Base-by-base conservation (phyloP, 1,139 yeast species). In the Candida dubliniensis region DNA sequence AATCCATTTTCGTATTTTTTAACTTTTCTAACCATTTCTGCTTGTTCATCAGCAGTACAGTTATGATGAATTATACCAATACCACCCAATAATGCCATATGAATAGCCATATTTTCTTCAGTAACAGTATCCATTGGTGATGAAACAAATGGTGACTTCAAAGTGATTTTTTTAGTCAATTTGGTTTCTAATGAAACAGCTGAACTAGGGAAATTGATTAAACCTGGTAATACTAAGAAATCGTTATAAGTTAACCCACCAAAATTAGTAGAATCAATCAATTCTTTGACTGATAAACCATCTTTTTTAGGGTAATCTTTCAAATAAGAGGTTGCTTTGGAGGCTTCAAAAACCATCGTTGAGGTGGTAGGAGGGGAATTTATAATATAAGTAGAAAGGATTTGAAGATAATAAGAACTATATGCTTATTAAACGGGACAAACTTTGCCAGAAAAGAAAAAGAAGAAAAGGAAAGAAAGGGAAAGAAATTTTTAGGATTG, bases 41-140 rank as follows among this genome's bases (percentile, higher is more conserved):
- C 99, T 75, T 93, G 99, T 67, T 90, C 98, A 42, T 93, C 98
- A 50, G 96, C 79, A 48, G 96, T 68, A 74, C 97, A 91, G 79
- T 93, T 93, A 77, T 93, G 98, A 71, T 93, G 99, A 59, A 93
- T 84, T 61, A 95, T 88, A 81, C 99, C 99, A 67, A 93, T 90
- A 71, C 99, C 99, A 66, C 99, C 99, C 59, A 91, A 81, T 57
- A 93, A 81, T 57, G 99, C 98, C 97, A 93, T 91, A 73, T 90
- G 84, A 59, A 95, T 93, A 55, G 99, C 99, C 99, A 93, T 93
- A 50, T 84, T 87, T 52, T 90, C 76, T 76, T 93, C 99, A 47
- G 99, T 95, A 52, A 93, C 99, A 43, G 99, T 93, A 71, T 93
- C 99, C 99, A 93, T 93, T 58, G 99, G 99, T 60, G 97, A 89